Percentiles rank a stretch among this genome's conserved stretches.
Conservation (phyloP, 129 eudicot species). For the Helichrysum umbraculigerum region DNA sequence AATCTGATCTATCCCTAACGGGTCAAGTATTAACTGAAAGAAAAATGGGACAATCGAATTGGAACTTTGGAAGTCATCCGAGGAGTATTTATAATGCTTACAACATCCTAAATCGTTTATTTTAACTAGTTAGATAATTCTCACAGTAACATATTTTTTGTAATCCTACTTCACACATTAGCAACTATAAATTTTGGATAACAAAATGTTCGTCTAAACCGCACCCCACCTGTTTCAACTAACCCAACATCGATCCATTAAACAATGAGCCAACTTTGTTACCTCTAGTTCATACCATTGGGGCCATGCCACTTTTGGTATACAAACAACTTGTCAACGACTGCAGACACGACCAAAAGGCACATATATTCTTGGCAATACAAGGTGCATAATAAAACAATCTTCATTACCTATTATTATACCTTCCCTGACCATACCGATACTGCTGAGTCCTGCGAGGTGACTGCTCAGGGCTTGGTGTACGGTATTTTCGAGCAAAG, state of each 20-base stretch:
- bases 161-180: not conserved
- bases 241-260: not conserved
- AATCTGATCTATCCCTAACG: not conserved
- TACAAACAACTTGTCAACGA: not conserved
- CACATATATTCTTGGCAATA: not conserved
- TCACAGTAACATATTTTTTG: not conserved
- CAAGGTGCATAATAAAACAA: not conserved
- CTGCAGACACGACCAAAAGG: not conserved
- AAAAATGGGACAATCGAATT: not conserved
- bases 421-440: constrained; percentile 62
- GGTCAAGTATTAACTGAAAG: not conserved
- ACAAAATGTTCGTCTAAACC: not conserved
- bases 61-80: not conserved
- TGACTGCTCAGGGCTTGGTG: constrained; percentile 80
- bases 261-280: not conserved
- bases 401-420: constrained; percentile 56
- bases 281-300: not conserved
- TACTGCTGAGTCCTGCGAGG: constrained; percentile 54
- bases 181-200: not conserved
- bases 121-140: no score
- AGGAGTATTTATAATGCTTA: constrained; percentile 1
- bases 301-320: not conserved
- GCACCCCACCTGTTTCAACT: not conserved
- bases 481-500: constrained; percentile 78
- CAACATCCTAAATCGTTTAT: not conserved